A percentile compares a stretch with the other conserved stretches of the same genome.
phyloP scores from a whole-genome alignment of 1,284 basidiomycete genomes.

The Ceratobasidium sp. region DNA sequence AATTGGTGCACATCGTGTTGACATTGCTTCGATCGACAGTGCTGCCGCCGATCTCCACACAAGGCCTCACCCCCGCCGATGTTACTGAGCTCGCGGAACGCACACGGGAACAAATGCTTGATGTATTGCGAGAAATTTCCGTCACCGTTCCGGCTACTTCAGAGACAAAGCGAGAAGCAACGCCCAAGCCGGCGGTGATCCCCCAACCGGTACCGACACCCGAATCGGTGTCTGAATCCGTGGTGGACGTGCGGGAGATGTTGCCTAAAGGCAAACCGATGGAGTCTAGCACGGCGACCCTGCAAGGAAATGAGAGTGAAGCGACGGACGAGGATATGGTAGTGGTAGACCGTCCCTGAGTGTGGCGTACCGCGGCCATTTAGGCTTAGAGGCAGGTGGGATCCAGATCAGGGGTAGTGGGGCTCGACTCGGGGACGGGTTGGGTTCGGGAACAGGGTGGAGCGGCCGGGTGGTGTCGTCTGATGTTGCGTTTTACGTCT shows the following conservation, averaged over 20 bases:
- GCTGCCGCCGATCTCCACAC: conserved; percentile 77
- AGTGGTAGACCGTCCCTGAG: conserved; percentile 48
- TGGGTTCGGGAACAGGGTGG: neutral
- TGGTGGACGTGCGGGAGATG: conserved; percentile 35
- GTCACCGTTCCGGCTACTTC: conserved; percentile 8
- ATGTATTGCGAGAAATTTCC: conserved; percentile 71
- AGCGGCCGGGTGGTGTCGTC: conserved; percentile 22
- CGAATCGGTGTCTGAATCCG: neutral
- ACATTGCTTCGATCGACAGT: conserved; percentile 56
- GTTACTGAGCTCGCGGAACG: conserved; percentile 66
- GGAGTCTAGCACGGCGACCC: conserved; percentile 6
- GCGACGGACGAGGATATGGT: conserved; percentile 53
- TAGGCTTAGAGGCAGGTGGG: neutral
- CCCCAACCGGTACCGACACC: conserved; percentile 23
- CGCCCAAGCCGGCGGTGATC: conserved; percentile 41
- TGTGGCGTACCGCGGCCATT: neutral
- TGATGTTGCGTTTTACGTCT: conserved; percentile 25
- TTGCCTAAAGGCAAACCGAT: conserved; percentile 26
- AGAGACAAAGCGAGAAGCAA: conserved; percentile 40
- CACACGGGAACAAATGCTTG: conserved; percentile 77
- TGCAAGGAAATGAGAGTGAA: conserved; percentile 44
- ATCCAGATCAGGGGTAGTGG: neutral
- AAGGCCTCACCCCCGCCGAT: conserved; percentile 70
- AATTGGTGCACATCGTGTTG: conserved; percentile 7
- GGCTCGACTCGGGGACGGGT: neutral